Evolutionary conservation across 495 filamentous ascomycete genomes (phyloP).

Genomic region (Alectoria sarmentosa): DNA sequence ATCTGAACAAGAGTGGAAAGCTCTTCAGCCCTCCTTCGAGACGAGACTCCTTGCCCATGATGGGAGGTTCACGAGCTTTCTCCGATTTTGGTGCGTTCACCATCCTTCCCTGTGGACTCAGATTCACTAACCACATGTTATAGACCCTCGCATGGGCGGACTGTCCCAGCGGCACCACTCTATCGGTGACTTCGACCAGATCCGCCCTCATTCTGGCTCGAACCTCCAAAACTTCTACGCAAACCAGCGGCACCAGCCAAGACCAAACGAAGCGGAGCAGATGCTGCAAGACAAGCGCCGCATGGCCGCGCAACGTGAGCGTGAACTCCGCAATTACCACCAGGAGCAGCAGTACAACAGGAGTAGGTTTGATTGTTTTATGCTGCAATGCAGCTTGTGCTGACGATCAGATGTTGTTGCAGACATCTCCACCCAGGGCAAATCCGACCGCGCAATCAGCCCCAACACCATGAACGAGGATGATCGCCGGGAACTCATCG

Average conservation of each 20-base stretch:
- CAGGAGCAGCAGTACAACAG: conserved; percentile 99
- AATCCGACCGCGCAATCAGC: conserved; percentile 87
- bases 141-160: conserved; percentile 46
- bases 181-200: conserved; percentile 73
- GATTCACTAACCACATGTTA: conserved; percentile 19
- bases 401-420: conserved; percentile 57
- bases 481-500: conserved; percentile 90
- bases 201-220: conserved; percentile 61
- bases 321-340: conserved; percentile 98
- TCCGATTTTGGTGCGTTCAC: conserved; percentile 48
- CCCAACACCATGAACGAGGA: conserved; percentile 90
- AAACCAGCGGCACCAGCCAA: conserved; percentile 84
- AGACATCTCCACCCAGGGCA: conserved; percentile 70
- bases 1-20: conserved; percentile 92
- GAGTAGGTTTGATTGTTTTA: conserved; percentile 65
- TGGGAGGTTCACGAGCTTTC: conserved; percentile 53
- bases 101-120: conserved; percentile 10
- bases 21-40: conserved; percentile 68
- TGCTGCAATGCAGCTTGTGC: neutral
- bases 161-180: conserved; percentile 68
- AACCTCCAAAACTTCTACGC: conserved; percentile 93
- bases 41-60: conserved; percentile 78
- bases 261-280: conserved; percentile 93
- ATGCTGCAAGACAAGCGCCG: conserved; percentile 98
- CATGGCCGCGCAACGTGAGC: conserved; percentile 97